Evolutionary conservation across 352 stramenopile species (phyloP), one percentile per base, ranked within the genome.

Genomic region (Thraustochytrium sp.): DNA sequence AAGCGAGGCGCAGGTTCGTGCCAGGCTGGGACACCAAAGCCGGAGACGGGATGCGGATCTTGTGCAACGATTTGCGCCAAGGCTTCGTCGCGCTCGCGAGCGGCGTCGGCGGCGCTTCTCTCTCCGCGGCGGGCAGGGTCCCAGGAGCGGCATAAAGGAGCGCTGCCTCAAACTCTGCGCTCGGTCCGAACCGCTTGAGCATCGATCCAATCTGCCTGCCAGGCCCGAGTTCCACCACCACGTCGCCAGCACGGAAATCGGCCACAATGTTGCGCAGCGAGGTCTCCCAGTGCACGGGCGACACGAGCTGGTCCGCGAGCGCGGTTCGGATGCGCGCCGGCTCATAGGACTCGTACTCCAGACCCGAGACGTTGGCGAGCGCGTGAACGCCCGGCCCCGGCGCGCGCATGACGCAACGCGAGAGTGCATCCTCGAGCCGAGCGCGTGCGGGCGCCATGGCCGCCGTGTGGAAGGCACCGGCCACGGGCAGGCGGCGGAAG

Each of bases 131-230:
- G n/a, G n/a, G n/a, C 1, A 72, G 26, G 2, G 59, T 72, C 8
- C 59, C 59, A 5, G 59, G 40, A n/a, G 4, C n/a, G 1, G 46
- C 59, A 31, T 72, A 16, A 21, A 72, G 26, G 59, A 72, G 59
- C 21, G 26, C 4, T 29, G 9, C 16, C 0, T 44, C n/a, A 21
- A 72, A 13, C n/a, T 8, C 5, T 21, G 5, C 11, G 40, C 36
- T 44, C 36, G 59, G 59, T 16, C 26, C 8, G 55, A 85, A 56
- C 11, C 80, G 64, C 5, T 55, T 62, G 46, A 85, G 61, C 80
- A 85, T 85, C 31, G 80, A 63, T 16, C 54, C 23, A 29, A 85
- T 36, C 46, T 85, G 80, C 5, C 31, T 8, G 26, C 80, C 80
- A 2, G 80, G 64, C 29, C 48, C 64, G 29, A 78, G 53, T 34